Percentiles rank a stretch among this genome's conserved stretches.
These are phyloP conservation scores for Corynespora cassiicola DNA, from an alignment of 2,329 filamentous ascomycete species.

Conservation along the genomic window DNA sequence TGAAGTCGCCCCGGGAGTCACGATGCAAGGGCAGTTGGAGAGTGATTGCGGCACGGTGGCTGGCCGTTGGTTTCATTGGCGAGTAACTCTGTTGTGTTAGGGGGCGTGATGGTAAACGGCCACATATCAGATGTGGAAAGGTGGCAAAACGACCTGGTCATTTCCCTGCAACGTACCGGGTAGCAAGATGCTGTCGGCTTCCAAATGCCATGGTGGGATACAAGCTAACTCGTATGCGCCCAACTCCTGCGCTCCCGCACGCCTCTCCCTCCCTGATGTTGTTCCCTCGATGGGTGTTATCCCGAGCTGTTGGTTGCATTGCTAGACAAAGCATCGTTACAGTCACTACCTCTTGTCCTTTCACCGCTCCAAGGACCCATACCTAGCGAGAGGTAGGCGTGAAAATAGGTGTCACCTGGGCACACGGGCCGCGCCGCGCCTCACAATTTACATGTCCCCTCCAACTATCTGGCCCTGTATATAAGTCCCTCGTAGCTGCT, in stretches of 20 bases:
- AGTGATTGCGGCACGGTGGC: not conserved
- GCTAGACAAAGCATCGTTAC: too few species aligned
- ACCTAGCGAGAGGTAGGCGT: too few species aligned
- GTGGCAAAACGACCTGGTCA: conserved; percentile 20
- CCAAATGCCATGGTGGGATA: conserved; percentile 8
- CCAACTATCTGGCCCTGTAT: too few species aligned
- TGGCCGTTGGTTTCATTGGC: conserved; percentile 13
- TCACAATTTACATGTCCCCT: too few species aligned
- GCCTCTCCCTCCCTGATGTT: conserved; percentile 12
- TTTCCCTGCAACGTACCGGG: conserved; percentile 15
- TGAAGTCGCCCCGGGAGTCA: conserved; percentile 17
- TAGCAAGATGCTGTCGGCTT: conserved; percentile 11
- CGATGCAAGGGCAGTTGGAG: conserved; percentile 16
- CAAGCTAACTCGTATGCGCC: conserved; percentile 16
- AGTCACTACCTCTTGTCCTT: too few species aligned
- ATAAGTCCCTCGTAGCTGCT: too few species aligned
- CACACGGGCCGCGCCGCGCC: too few species aligned
- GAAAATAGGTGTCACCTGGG: too few species aligned
- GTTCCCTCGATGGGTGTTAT: conserved; percentile 17
- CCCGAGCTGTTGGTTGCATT: conserved; percentile 10
- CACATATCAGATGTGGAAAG: conserved; percentile 11
- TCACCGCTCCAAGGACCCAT: too few species aligned
- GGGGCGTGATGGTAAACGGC: conserved; percentile 8
- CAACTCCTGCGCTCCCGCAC: conserved; percentile 11
- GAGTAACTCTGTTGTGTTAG: not conserved